phyloP scores from a whole-genome alignment of 2,329 filamentous ascomycete genomes.

The Chalaropsis ovoidea region DNA sequence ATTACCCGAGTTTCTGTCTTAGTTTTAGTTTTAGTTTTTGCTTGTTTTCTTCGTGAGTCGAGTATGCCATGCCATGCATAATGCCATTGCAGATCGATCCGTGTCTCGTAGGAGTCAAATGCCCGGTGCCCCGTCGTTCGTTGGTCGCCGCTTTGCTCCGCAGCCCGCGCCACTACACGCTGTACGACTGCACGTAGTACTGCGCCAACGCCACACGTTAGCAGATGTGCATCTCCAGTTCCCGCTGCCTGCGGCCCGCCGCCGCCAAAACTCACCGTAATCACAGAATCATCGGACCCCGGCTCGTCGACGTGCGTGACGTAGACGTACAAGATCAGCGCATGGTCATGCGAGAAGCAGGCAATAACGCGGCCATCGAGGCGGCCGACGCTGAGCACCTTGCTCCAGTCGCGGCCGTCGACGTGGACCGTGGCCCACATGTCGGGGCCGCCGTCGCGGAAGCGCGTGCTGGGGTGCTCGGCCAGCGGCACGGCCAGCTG shows the following conservation, averaged over 20 bases:
- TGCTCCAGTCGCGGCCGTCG: conserved; percentile 88
- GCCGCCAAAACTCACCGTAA: conserved; percentile 51
- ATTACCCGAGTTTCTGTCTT: neutral
- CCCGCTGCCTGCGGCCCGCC: no score
- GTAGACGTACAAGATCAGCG: conserved; percentile 74
- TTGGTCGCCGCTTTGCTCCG: no score
- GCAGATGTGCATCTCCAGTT: no score
- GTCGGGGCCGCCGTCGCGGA: conserved; percentile 65
- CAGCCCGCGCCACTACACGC: conserved; percentile 23
- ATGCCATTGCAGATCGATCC: no score
- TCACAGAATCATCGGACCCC: conserved; percentile 56
- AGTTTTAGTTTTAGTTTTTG: neutral
- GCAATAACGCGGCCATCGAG: conserved; percentile 87
- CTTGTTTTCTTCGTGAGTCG: no score
- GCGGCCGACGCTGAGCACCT: conserved; percentile 82
- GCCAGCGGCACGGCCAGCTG: conserved; percentile 62
- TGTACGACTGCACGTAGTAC: conserved; percentile 40
- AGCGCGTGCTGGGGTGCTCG: conserved; percentile 71
- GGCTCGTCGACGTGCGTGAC: conserved; percentile 60
- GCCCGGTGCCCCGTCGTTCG: no score
- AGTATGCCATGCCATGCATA: no score
- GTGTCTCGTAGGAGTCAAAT: no score
- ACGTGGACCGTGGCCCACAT: conserved; percentile 84
- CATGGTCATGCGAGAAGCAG: conserved; percentile 73
- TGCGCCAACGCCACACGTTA: conserved; percentile 25